Base-by-base conservation (phyloP, 2,329 filamentous ascomycete genomes). In the Dichotomopilus funicola region DNA sequence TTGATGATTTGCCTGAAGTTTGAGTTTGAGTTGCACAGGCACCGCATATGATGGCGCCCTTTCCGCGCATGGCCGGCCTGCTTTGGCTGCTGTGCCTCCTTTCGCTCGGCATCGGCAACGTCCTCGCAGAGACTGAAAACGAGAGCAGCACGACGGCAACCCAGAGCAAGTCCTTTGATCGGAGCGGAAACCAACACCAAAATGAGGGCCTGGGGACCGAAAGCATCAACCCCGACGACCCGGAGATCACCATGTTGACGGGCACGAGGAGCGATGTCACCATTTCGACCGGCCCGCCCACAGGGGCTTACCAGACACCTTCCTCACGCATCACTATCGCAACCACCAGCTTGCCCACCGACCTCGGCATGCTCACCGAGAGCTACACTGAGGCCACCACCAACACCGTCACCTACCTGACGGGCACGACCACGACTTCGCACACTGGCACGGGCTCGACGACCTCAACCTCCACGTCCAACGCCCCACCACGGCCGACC, bases 401-500 rank as follows among this genome's bases (percentile, higher is more conserved):
- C 13, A 33, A 49, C 13, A 57, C 55, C 2, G 34, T 56, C 37
- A 58, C 55, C n/a, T 58, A 60, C 41, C 50, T 62, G 27, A 62
- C 56, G 33, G 54, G 64, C 44, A 71, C 72, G 57, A 60, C 61
- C 38, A 71, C 69, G 8, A 64, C 65, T 56, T 75, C 74, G 38
- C 64, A 78, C 31, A 77, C 78, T 35, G 75, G 76, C 42, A 79
- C 78, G 53, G 69, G 70, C 34, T 72, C 71, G 31, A 63, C 68
- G 7, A 77, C 76, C 38, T 71, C 75, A 1, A 78, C 77, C 37
- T 67, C 68, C 19, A 78, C 74, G 40, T 68, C 70, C 40, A 75
- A 77, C 10, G 68, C 73, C 9, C 72, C 71, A 33, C 70, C 67
- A 3, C 59, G 62, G 50, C 77, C 85, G 1, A 81, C 79, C 46